Percentiles rank a stretch among this genome's conserved stretches.
Evolutionary conservation across 495 filamentous ascomycete genomes (phyloP).

Genomic region (Hypoxylon intermedium): DNA sequence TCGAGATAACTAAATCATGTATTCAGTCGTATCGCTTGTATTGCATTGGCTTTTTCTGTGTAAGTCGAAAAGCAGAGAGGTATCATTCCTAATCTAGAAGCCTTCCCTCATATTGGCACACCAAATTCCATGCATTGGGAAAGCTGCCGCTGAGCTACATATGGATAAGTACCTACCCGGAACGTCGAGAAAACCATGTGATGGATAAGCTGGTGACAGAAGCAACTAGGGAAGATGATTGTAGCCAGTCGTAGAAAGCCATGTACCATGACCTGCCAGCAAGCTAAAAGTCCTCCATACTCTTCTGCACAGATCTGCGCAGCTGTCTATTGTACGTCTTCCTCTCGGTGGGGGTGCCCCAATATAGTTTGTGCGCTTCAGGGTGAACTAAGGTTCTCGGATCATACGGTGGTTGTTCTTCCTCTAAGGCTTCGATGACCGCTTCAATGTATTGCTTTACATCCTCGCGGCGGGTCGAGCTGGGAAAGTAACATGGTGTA

Average conservation of each 20-base stretch:
- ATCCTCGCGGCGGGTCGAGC: slow-evolving; percentile 69
- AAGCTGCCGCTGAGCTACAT: slow-evolving; percentile 1
- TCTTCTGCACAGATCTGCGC: slow-evolving; percentile 65
- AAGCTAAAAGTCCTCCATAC: slow-evolving; percentile 54
- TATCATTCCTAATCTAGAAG: slow-evolving; percentile 40
- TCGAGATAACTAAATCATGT: too few species aligned
- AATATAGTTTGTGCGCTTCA: slow-evolving; percentile 86
- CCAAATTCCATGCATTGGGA: slow-evolving; percentile 22
- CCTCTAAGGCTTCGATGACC: slow-evolving; percentile 82
- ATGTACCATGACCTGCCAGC: background rate
- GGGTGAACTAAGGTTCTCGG: slow-evolving; percentile 86
- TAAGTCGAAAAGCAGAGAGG: slow-evolving; percentile 32
- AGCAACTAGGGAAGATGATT: slow-evolving; percentile 2
- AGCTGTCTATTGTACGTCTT: slow-evolving; percentile 84
- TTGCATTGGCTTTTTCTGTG: slow-evolving; percentile 3
- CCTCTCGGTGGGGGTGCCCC: slow-evolving; percentile 79
- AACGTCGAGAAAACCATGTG: slow-evolving; percentile 8
- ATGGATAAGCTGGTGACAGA: slow-evolving; percentile 5
- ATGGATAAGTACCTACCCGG: slow-evolving; percentile 1
- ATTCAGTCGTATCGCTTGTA: too few species aligned
- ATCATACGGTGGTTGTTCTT: slow-evolving; percentile 86
- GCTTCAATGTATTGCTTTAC: slow-evolving; percentile 84
- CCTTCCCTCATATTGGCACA: slow-evolving; percentile 14
- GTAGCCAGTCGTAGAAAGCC: too few species aligned
- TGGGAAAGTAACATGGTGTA: slow-evolving; percentile 81